Base-by-base conservation (phyloP, 1,139 yeast species). In the Blastobotrys apis region DNA sequence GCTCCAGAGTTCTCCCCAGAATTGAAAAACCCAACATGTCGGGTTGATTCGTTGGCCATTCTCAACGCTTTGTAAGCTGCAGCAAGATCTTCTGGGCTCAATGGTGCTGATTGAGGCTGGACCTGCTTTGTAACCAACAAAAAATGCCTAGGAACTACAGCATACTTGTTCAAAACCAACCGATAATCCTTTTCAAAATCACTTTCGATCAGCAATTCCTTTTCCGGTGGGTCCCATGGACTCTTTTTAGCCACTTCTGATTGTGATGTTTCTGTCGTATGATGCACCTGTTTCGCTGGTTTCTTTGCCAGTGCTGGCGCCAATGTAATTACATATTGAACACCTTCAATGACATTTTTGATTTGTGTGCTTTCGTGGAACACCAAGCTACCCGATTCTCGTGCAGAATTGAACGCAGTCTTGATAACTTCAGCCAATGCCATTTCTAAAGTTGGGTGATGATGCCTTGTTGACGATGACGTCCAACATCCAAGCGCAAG, bases 1-100 rank as follows among this genome's bases (percentile, higher is more conserved):
- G 96, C 95, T 1, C 97, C 98, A 53, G 94, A 81, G 55, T 80
- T 74, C 21, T 79, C 78, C 3, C 97, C 97, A 60, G 88, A 81
- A 62, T 92, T 92, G 72, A 78, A 92, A 64, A 92, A 90, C 0
- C 87, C 92, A 63, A 90, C 72, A 74, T 74, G 76, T 50, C 74
- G 69, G 8, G 63, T 63, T 22, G 61, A 64, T 9, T 53, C 73
- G 39, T 67, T 63, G 6, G 59, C 63, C 17, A 69, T 51, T 37
- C 63, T 63, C 47, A 90, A 67, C 19, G 84, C 67, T 3, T 74
- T 62, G 60, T 75, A 77, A 3, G 84, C 71, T 0, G 81, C 78
- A 34, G 67, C 62, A 48, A 92, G 69, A 56, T 90, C 97, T 13
- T 66, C 58, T 15, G 87, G 84, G 13, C 78, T 72, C 49, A 92